These are phyloP conservation scores for Rhodotorula babjevae DNA, from an alignment of 768 basidiomycete species.

Conservation along the genomic window DNA sequence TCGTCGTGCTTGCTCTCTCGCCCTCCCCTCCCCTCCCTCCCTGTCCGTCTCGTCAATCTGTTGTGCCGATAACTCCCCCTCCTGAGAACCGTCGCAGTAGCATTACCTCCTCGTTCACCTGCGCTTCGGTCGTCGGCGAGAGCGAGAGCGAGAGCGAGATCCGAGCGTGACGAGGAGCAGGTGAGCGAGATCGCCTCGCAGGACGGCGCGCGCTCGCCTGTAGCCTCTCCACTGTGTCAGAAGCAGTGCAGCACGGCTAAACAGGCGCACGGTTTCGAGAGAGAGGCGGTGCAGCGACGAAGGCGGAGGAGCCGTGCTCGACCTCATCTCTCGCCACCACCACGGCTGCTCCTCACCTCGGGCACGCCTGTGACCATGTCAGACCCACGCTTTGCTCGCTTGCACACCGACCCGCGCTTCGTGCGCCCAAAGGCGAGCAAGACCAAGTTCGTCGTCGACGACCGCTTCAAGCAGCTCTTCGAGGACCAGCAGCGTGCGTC, in stretches of 20 bases:
- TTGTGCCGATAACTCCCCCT: background rate
- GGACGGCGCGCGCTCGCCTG: too few relatives aligned
- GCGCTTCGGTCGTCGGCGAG: background rate
- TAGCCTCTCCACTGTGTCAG: too few relatives aligned
- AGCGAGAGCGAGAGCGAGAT: background rate
- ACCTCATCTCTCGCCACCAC: background rate
- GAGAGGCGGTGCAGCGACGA: too few relatives aligned
- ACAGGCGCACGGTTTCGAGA: too few relatives aligned
- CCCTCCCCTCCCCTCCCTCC: too few relatives aligned
- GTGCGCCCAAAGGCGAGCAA: constrained; percentile 72
- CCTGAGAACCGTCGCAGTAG: background rate
- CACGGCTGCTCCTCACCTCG: background rate
- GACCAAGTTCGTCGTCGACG: constrained; percentile 80
- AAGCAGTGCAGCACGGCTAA: too few relatives aligned
- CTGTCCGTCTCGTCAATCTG: background rate
- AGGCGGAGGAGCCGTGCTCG: too few relatives aligned
- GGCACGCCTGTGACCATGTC: constrained; percentile 1
- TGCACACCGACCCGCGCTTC: constrained; percentile 90
- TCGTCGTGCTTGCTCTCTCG: background rate
- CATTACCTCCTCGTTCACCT: background rate
- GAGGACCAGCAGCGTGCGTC: constrained; percentile 42
- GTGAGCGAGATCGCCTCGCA: too few relatives aligned
- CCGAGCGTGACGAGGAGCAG: too few relatives aligned
- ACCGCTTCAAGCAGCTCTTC: constrained; percentile 81
- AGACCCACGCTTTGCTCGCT: constrained; percentile 79